Conservation (phyloP, 2,329 filamentous ascomycete species). For the Ophiostoma novo-ulmi region DNA sequence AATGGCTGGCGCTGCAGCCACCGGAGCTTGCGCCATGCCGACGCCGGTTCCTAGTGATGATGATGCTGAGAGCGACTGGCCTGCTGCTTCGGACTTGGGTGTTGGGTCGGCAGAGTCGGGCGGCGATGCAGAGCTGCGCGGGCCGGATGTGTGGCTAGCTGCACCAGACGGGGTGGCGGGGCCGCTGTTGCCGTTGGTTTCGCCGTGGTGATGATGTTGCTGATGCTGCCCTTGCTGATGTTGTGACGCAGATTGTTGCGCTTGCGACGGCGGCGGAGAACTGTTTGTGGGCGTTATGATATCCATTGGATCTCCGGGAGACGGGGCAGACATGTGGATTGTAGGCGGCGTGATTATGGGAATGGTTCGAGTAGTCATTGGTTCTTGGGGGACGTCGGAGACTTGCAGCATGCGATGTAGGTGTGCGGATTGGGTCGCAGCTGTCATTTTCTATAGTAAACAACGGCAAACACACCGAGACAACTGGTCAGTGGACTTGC, state of each 20-base stretch:
- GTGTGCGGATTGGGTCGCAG: conserved; percentile 48
- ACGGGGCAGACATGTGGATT: conserved; percentile 55
- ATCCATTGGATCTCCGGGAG: conserved; percentile 57
- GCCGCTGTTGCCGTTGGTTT: not conserved
- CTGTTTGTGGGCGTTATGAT: conserved; percentile 51
- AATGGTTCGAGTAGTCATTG: conserved; percentile 50
- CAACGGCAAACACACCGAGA: not conserved
- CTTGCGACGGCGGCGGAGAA: conserved; percentile 38
- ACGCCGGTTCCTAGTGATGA: not conserved
- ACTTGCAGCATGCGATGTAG: conserved; percentile 40
- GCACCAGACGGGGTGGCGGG: not conserved
- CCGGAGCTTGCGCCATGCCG: conserved; percentile 30
- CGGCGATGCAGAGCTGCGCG: conserved; percentile 13
- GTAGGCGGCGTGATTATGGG: conserved; percentile 53
- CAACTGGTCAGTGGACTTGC: not conserved
- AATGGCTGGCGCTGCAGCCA: conserved; percentile 64
- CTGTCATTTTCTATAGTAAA: conserved; percentile 41
- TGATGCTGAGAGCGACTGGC: conserved; percentile 37
- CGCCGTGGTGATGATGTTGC: not conserved
- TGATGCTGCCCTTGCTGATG: not conserved
- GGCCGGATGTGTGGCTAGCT: conserved; percentile 7
- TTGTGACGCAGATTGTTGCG: conserved; percentile 29
- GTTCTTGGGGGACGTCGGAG: conserved; percentile 41
- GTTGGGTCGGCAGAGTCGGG: conserved; percentile 22
- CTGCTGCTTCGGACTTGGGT: conserved; percentile 37